Evolutionary conservation across 2,329 filamentous ascomycete species (phyloP).

Genomic region (Claviceps quebecensis): DNA sequence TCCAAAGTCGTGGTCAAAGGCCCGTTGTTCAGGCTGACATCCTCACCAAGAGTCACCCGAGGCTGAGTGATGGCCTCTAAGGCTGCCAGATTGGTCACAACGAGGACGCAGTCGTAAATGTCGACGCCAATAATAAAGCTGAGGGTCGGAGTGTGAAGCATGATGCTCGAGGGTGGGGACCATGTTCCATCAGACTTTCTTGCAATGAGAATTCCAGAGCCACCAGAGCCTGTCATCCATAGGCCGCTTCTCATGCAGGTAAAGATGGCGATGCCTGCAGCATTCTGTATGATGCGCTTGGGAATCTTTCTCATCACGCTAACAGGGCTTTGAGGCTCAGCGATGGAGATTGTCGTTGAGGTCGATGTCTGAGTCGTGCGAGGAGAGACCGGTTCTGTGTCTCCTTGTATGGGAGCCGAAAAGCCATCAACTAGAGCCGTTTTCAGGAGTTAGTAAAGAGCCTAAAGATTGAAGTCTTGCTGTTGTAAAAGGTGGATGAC

Average conservation of each 20-base stretch:
- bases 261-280: constrained; percentile 83
- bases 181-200: constrained; percentile 75
- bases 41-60: constrained; percentile 66
- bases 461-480: not conserved
- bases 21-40: constrained; percentile 63
- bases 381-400: not conserved
- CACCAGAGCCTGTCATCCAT: constrained; percentile 83
- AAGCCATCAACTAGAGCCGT: constrained; percentile 37
- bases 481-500: not conserved
- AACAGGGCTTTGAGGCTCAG: constrained; percentile 32
- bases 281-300: constrained; percentile 69
- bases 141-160: constrained; percentile 77
- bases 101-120: constrained; percentile 88
- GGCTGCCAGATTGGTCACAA: constrained; percentile 77
- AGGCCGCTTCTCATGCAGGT: constrained; percentile 90
- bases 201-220: constrained; percentile 74
- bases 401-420: constrained; percentile 28
- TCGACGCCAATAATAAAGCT: constrained; percentile 87
- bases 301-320: constrained; percentile 69
- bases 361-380: constrained; percentile 14
- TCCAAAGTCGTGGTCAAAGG: constrained; percentile 47
- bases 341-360: constrained; percentile 9
- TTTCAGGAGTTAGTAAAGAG: constrained; percentile 1
- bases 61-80: constrained; percentile 73
- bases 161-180: constrained; percentile 82